Conservation (phyloP, 768 basidiomycete genomes). For the Tricholoma furcatifolium region DNA sequence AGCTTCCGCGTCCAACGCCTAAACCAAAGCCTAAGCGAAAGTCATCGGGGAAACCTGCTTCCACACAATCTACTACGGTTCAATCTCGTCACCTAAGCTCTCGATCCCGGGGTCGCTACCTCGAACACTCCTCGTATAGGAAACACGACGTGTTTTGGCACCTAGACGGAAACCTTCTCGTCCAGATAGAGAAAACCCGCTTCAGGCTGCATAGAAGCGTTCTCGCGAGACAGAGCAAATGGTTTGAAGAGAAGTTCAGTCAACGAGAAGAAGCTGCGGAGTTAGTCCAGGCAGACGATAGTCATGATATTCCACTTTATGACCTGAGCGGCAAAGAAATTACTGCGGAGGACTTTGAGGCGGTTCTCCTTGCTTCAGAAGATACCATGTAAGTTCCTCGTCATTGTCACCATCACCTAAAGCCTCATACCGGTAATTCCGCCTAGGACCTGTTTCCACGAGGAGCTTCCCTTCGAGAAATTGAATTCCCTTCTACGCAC, state of each 20-base stretch:
- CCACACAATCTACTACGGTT: background rate
- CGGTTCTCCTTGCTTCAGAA: slow-evolving; percentile 29
- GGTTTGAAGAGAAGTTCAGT: slow-evolving; percentile 16
- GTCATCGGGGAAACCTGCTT: background rate
- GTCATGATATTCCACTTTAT: slow-evolving; percentile 1
- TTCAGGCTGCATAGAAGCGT: slow-evolving; percentile 20
- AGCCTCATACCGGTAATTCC: background rate
- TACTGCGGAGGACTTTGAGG: slow-evolving; percentile 29
- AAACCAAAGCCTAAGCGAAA: slow-evolving; percentile 4
- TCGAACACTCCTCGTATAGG: background rate
- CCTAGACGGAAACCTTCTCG: slow-evolving; percentile 16
- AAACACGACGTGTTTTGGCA: slow-evolving; percentile 15
- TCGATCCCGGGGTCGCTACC: background rate
- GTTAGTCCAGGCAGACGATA: too few relatives aligned
- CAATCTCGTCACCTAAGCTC: background rate
- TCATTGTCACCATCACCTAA: background rate
- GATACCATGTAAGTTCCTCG: slow-evolving; percentile 27
- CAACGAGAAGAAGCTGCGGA: slow-evolving; percentile 6
- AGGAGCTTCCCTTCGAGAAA: slow-evolving; percentile 24
- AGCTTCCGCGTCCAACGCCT: background rate
- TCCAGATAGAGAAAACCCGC: slow-evolving; percentile 7
- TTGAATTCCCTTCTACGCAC: slow-evolving; percentile 34
- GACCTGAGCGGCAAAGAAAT: slow-evolving; percentile 5
- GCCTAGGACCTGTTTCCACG: slow-evolving; percentile 14
- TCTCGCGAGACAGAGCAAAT: slow-evolving; percentile 13